These are phyloP conservation scores for Groenewaldozyma salmanticensis DNA, from an alignment of 805 yeast genomes.

Conservation along the genomic window DNA sequence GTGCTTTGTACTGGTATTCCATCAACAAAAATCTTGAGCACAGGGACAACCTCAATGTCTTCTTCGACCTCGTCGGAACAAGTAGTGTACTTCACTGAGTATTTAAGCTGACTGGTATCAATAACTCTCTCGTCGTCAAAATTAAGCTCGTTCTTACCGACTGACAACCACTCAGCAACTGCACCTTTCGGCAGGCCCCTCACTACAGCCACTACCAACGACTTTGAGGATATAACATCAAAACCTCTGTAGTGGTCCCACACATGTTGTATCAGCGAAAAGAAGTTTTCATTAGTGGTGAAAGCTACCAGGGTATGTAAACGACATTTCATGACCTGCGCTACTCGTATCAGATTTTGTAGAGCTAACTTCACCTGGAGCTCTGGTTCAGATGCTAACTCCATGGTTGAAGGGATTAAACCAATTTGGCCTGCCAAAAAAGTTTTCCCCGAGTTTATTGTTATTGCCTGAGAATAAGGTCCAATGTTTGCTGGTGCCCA, in stretches of 20 bases:
- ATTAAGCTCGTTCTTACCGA: constrained; percentile 11
- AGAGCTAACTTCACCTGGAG: constrained; percentile 47
- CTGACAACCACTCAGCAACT: constrained; percentile 22
- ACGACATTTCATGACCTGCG: constrained; percentile 43
- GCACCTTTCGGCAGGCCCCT: constrained; percentile 23
- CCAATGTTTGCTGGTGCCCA: constrained; percentile 99
- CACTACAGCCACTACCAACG: constrained; percentile 17
- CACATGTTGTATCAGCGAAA: constrained; percentile 28
- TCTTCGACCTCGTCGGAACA: constrained; percentile 8
- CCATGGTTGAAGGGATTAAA: constrained; percentile 64
- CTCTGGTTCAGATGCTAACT: constrained; percentile 26
- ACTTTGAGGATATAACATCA: background rate
- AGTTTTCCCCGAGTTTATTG: constrained; percentile 34
- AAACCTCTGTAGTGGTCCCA: constrained; percentile 31
- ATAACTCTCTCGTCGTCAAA: no score
- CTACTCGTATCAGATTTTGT: constrained; percentile 64
- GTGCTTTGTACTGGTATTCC: background rate
- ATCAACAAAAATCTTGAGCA: background rate
- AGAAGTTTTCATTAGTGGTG: constrained; percentile 30
- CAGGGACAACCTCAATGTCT: background rate
- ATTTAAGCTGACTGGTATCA: background rate
- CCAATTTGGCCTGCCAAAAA: constrained; percentile 91
- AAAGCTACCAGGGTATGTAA: constrained; percentile 43
- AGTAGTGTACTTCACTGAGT: background rate
- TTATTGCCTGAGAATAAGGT: constrained; percentile 86